phyloP scores from a whole-genome alignment of 2,329 filamentous ascomycete species.

The Balansia obtecta region DNA sequence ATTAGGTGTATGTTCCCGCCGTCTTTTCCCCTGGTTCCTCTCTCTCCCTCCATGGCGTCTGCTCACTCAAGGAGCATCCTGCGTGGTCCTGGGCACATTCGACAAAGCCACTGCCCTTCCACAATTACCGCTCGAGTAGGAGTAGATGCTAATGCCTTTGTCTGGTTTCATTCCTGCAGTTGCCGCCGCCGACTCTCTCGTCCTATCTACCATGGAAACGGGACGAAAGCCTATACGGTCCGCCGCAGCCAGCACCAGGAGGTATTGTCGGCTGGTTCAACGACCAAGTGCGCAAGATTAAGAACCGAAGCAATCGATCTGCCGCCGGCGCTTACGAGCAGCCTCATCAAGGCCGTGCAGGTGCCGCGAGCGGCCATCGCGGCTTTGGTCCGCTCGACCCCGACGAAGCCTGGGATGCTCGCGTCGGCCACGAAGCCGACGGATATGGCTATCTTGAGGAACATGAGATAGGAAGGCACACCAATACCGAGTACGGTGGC shows the following conservation, averaged over 20 bases:
- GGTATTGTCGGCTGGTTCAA: slow-evolving; percentile 64
- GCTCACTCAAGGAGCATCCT: not conserved
- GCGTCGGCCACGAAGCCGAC: slow-evolving; percentile 63
- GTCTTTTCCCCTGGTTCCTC: not conserved
- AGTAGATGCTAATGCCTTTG: not conserved
- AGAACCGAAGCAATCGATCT: slow-evolving; percentile 51
- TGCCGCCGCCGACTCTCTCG: slow-evolving; percentile 55
- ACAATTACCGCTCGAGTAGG: not conserved
- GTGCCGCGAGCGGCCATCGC: slow-evolving; percentile 31
- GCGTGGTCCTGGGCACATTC: not conserved
- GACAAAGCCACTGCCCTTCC: not conserved
- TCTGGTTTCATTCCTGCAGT: slow-evolving; percentile 24
- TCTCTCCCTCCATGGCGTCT: not conserved
- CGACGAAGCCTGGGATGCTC: slow-evolving; percentile 75
- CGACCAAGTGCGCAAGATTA: slow-evolving; percentile 50
- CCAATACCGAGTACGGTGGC: slow-evolving; percentile 20
- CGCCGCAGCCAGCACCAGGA: slow-evolving; percentile 42
- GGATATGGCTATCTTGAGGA: slow-evolving; percentile 63
- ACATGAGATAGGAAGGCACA: slow-evolving; percentile 50
- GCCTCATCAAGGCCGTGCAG: slow-evolving; percentile 28
- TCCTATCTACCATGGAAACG: slow-evolving; percentile 62
- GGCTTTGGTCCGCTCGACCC: slow-evolving; percentile 62
- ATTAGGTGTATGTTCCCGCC: slow-evolving; percentile 45
- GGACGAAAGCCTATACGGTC: slow-evolving; percentile 32
- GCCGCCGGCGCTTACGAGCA: slow-evolving; percentile 65